A percentile compares a stretch with the other conserved stretches of the same genome.
Conservation (phyloP, 164 flowering plant species). For the Paratinospora sagittata region DNA sequence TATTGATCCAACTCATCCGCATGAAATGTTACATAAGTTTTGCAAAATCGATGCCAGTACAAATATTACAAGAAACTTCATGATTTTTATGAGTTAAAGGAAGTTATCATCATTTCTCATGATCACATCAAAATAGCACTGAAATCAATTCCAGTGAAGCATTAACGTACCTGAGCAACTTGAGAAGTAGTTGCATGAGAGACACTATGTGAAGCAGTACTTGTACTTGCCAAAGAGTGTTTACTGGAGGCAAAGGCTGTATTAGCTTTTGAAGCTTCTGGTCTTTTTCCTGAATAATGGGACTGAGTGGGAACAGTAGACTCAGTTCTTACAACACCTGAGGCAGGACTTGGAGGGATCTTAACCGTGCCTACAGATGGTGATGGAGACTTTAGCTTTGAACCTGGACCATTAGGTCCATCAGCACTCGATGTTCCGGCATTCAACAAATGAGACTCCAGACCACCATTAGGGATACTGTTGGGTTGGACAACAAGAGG, state of each 20-base stretch:
- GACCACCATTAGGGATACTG: slow-evolving; percentile 27
- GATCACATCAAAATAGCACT: not conserved
- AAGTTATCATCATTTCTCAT: not conserved
- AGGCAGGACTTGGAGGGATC: slow-evolving; percentile 22
- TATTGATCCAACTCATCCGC: not conserved
- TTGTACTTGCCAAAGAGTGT: slow-evolving; percentile 28
- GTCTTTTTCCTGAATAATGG: slow-evolving; percentile 25
- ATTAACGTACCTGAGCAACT: slow-evolving; percentile 35
- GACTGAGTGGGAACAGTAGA: slow-evolving; percentile 22
- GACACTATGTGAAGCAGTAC: slow-evolving; percentile 24
- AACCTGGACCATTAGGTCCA: slow-evolving; percentile 34
- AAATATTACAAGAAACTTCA: too few relatives aligned
- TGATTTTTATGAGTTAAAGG: not conserved
- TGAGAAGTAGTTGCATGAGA: slow-evolving; percentile 29
- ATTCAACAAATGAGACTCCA: slow-evolving; percentile 29
- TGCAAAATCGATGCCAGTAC: too few relatives aligned
- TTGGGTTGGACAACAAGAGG: slow-evolving; percentile 49
- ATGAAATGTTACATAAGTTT: too few relatives aligned
- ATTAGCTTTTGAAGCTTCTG: slow-evolving; percentile 35
- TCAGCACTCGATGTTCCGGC: slow-evolving; percentile 22
- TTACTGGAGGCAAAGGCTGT: slow-evolving; percentile 28
- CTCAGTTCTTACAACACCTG: slow-evolving; percentile 18
- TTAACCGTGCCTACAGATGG: slow-evolving; percentile 26
- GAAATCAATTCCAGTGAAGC: not conserved
- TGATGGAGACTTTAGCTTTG: slow-evolving; percentile 33